Evolutionary conservation across 805 yeast genomes (phyloP).

Genomic region (Ogataea henricii): DNA sequence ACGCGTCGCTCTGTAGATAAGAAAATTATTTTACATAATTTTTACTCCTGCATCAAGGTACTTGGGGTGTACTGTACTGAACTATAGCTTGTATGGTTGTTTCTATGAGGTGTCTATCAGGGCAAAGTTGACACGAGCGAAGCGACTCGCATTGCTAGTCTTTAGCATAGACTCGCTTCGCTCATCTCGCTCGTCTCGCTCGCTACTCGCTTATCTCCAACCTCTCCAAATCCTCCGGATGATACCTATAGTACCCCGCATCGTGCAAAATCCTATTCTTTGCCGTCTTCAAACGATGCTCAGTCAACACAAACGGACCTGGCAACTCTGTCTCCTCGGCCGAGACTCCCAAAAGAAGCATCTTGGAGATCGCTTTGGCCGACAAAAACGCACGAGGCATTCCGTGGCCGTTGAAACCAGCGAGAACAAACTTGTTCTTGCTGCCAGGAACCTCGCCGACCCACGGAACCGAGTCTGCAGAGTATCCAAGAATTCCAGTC

Average conservation of each 20-base stretch:
- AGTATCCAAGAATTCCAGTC: constrained; percentile 49
- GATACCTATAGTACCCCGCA: constrained; percentile 19
- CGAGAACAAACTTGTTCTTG: constrained; percentile 36
- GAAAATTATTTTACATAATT: too few relatives aligned
- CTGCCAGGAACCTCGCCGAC: constrained; percentile 40
- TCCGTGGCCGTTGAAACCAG: constrained; percentile 53
- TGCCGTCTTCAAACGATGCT: constrained; percentile 12
- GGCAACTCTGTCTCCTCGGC: constrained; percentile 14
- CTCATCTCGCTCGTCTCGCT: constrained; percentile 2
- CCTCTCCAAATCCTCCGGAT: constrained; percentile 1
- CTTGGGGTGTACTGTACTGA: too few relatives aligned
- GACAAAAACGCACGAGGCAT: constrained; percentile 46
- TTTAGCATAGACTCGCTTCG: neutral
- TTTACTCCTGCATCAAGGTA: too few relatives aligned
- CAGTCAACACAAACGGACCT: constrained; percentile 14
- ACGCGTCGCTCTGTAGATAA: too few relatives aligned
- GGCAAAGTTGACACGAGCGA: too few relatives aligned
- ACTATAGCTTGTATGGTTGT: too few relatives aligned
- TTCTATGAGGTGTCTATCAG: too few relatives aligned
- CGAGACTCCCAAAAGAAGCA: constrained; percentile 10
- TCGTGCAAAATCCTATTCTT: constrained; percentile 15
- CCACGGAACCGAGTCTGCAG: constrained; percentile 41
- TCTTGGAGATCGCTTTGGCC: constrained; percentile 42
- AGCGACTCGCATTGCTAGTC: too few relatives aligned
- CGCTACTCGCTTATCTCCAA: neutral